These are phyloP conservation scores for Silene latifolia DNA, from an alignment of 148 eudicot genomes.

Conservation along the genomic window DNA sequence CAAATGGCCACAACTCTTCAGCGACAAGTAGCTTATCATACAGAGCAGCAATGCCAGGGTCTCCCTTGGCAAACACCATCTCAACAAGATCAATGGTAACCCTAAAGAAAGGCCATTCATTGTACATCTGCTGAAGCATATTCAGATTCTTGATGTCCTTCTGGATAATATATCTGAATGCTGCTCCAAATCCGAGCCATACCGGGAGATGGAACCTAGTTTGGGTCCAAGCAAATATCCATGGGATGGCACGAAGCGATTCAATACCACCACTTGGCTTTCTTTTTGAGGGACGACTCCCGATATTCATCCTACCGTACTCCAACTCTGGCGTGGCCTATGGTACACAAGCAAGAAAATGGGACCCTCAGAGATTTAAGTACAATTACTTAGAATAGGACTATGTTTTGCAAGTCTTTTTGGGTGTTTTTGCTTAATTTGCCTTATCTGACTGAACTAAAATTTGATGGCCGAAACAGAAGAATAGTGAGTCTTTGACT, in stretches of 20 bases:
- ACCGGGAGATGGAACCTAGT: constrained; percentile 98
- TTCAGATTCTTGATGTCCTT: constrained; percentile 65
- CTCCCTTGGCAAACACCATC: constrained; percentile 98
- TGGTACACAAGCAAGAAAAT: constrained; percentile 7
- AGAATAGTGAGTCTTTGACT: no score
- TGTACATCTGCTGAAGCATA: constrained; percentile 89
- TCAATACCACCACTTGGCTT: constrained; percentile 99
- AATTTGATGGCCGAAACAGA: no score
- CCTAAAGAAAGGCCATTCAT: constrained; percentile 96
- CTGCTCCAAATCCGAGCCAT: constrained; percentile 94
- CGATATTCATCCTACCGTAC: constrained; percentile 95
- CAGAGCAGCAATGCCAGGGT: constrained; percentile 86
- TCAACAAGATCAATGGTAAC: constrained; percentile 93
- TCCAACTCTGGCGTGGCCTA: constrained; percentile 96
- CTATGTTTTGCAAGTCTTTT: no score
- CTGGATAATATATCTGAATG: constrained; percentile 62
- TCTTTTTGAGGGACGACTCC: constrained; percentile 95
- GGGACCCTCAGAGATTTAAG: not conserved
- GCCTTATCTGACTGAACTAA: no score
- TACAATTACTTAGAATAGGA: not conserved
- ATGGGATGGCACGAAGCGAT: constrained; percentile 95
- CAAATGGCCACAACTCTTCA: constrained; percentile 79
- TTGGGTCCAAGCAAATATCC: constrained; percentile 99
- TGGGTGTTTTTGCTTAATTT: no score
- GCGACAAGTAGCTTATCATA: constrained; percentile 90